These are phyloP conservation scores for Musa beccarii DNA, from an alignment of 176 grass and related monocot species.

Conservation along the genomic window DNA sequence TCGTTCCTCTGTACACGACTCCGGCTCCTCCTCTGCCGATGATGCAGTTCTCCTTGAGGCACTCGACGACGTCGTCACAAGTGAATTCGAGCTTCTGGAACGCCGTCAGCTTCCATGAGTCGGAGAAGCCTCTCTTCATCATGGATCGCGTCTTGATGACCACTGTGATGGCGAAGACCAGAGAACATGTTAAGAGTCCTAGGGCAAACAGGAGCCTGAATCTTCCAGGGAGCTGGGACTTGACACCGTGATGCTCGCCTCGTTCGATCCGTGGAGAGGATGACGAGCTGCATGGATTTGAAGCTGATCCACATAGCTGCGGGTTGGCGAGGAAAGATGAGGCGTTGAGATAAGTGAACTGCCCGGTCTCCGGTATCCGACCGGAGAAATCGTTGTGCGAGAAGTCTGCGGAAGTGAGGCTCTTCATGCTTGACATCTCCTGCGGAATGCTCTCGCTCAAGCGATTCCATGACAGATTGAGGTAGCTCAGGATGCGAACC, in stretches of 20 bases:
- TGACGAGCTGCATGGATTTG: conserved; percentile 30
- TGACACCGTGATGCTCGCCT: conserved; percentile 8
- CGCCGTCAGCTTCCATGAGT: conserved; percentile 70
- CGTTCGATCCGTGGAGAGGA: conserved; percentile 19
- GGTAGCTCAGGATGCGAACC: conserved; percentile 68
- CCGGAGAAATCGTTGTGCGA: conserved; percentile 74
- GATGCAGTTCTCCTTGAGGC: conserved; percentile 82
- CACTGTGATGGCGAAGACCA: conserved; percentile 51
- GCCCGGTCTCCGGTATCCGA: conserved; percentile 48
- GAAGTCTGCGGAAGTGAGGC: conserved; percentile 79
- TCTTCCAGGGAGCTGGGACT: conserved; percentile 29
- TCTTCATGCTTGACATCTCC: conserved; percentile 66
- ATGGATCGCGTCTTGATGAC: conserved; percentile 58
- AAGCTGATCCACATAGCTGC: conserved; percentile 44
- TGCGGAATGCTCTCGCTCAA: conserved; percentile 47
- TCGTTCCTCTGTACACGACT: conserved; percentile 73
- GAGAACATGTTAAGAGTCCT: conserved; percentile 54
- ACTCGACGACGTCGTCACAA: conserved; percentile 63
- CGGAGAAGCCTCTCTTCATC: conserved; percentile 34
- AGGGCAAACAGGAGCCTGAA: conserved; percentile 65
- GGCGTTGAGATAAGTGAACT: conserved; percentile 78
- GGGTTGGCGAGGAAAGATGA: conserved; percentile 67
- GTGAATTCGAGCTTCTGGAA: conserved; percentile 80
- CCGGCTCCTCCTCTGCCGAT: conserved; percentile 87
- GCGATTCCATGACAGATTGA: conserved; percentile 66